These are phyloP conservation scores for Vitis vinifera DNA, from an alignment of 164 flowering plant species.

Conservation along the genomic window ASM3070453v1 NC_081805.1:741501-742000, in stretches of 20 bases:
- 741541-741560: conserved; percentile 92
- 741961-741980: conserved; percentile 75
- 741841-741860: conserved; percentile 99
- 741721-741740: not conserved
- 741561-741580: conserved; percentile 85
- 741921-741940: conserved; percentile 45
- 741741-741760: not conserved
- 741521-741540: conserved; percentile 83
- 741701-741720: not conserved
- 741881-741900: conserved; percentile 91
- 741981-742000: conserved; percentile 3
- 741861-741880: conserved; percentile 88
- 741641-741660: not conserved
- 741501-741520: conserved; percentile 92
- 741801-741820: conserved; percentile 87
- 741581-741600: conserved; percentile 86
- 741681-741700: not conserved
- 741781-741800: conserved; percentile 97
- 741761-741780: conserved; percentile 78
- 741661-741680: not conserved
- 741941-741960: conserved; percentile 71
- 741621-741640: not conserved
- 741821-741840: conserved; percentile 97
- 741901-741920: conserved; percentile 58
- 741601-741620: not conserved